These are phyloP conservation scores for Lizanozyma gosingica DNA, from an alignment of 1,139 yeast genomes.

Conservation along the genomic window DNA sequence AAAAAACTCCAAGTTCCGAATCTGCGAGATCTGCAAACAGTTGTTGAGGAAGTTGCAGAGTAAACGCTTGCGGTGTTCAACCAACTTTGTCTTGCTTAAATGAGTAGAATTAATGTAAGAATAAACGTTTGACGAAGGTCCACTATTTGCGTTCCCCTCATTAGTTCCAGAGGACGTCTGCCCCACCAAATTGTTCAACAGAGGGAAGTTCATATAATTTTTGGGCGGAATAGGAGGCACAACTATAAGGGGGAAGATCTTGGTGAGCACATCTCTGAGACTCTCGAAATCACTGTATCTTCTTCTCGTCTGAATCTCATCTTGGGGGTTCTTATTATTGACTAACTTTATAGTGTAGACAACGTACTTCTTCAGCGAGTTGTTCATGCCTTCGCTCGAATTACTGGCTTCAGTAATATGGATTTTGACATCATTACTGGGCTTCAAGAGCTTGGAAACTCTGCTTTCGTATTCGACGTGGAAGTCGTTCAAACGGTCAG, in stretches of 20 bases:
- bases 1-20: constrained; percentile 56
- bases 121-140: constrained; percentile 12
- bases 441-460: constrained; percentile 26
- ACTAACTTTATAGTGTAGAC: constrained; percentile 68
- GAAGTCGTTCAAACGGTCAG: constrained; percentile 16
- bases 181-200: constrained; percentile 28
- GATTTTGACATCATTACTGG: constrained; percentile 28
- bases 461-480: constrained; percentile 31
- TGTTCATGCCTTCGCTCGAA: constrained; percentile 60
- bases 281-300: constrained; percentile 91
- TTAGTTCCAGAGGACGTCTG: constrained; percentile 4
- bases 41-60: constrained; percentile 71
- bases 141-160: constrained; percentile 1
- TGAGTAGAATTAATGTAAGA: constrained; percentile 38
- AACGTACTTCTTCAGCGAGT: constrained; percentile 56
- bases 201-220: constrained; percentile 41
- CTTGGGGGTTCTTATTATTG: constrained; percentile 19
- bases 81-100: constrained; percentile 29
- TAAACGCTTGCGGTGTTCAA: constrained; percentile 66
- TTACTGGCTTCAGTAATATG: constrained; percentile 71
- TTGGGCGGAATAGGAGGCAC: constrained; percentile 96
- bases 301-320: constrained; percentile 59
- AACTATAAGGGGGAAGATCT: constrained; percentile 71
- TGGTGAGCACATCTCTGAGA: constrained; percentile 57
- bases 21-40: constrained; percentile 50